Evolutionary conservation across 805 yeast genomes (phyloP), one percentile per base, ranked within the genome.

Genomic region (Candida rishiriensis): DNA sequence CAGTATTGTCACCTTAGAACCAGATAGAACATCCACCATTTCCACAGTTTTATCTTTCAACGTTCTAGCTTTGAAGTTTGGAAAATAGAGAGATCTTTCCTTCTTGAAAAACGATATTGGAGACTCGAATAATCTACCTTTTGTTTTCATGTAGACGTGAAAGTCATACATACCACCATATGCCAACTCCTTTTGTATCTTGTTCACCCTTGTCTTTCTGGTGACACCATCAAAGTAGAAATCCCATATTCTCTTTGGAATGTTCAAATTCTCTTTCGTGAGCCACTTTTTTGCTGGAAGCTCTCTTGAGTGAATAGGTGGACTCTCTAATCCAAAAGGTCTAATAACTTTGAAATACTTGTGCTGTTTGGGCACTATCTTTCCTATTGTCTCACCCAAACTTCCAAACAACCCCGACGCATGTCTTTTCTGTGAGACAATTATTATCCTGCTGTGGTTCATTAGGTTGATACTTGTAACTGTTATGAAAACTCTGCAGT

Each of bases 111-210:
- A 83, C 1, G 89, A 78, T n/a, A 76, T 71, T 1, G 98, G 98
- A 0, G 96, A 78, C 14, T 75, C 69, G 68, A 89, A 93, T 50
- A 90, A 72, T 65, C 89, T 88, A 18, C 98, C 99, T 33, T 81
- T 76, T 2, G 91, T 86, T 53, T 83, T 83, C 39, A 83, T 70
- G 57, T 79, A 83, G 2, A 76, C 72, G 55, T 78, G 77, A 57
- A 82, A 71, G 47, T 82, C 84, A 50, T 78, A 75, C 73, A 81
- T 73, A n/a, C 85, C 82, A 26, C 87, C 80, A 51, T 76, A 78
- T 21, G 83, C 75, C 51, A 83, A 72, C 64, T 85, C 88, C 38
- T 70, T 69, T 53, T 81, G 83, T 49, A 85, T 63, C 15, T 56
- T 55, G 16, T 49, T 51, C 33, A 63, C 63, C 47, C 63, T 51